Percentiles rank a stretch among this genome's conserved stretches.
Evolutionary conservation across 2,329 filamentous ascomycete genomes (phyloP).

Genomic region (Lithohypha guttulata): DNA sequence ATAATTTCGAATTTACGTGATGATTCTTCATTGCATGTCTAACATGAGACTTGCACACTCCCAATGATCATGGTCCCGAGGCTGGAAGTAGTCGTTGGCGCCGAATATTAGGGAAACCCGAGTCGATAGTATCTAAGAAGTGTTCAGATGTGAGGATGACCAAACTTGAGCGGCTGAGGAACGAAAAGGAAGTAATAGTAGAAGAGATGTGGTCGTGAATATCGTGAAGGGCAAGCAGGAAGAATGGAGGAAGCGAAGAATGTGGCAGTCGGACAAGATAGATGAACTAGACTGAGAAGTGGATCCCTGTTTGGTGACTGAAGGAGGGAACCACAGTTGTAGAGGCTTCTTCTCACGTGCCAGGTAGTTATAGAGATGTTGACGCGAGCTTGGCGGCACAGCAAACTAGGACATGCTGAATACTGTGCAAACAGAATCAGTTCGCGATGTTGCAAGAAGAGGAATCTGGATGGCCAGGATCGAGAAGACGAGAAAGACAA

Average conservation of each 20-base stretch:
- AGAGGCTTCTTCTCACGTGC: conserved; percentile 9
- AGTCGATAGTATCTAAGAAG: too few relatives aligned
- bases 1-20: conserved; percentile 2
- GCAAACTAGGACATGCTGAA: not conserved
- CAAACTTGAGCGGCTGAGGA: too few relatives aligned
- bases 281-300: not conserved
- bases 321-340: not conserved
- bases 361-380: not conserved
- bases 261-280: conserved; percentile 5
- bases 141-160: too few relatives aligned
- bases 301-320: conserved; percentile 6
- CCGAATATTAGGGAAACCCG: too few relatives aligned
- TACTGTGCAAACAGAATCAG: not conserved
- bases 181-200: too few relatives aligned
- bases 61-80: not conserved
- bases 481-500: conserved; percentile 12
- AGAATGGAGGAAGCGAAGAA: conserved; percentile 7
- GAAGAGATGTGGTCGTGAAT: not conserved
- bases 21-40: conserved; percentile 10
- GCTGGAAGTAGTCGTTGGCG: not conserved
- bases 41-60: too few relatives aligned
- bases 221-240: conserved; percentile 3
- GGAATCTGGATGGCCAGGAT: conserved; percentile 4
- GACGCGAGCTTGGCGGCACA: not conserved
- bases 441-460: conserved; percentile 1